These are phyloP conservation scores for Phaeosphaeriaceae sp. DNA, from an alignment of 2,329 filamentous ascomycete species.

Conservation along the genomic window DNA sequence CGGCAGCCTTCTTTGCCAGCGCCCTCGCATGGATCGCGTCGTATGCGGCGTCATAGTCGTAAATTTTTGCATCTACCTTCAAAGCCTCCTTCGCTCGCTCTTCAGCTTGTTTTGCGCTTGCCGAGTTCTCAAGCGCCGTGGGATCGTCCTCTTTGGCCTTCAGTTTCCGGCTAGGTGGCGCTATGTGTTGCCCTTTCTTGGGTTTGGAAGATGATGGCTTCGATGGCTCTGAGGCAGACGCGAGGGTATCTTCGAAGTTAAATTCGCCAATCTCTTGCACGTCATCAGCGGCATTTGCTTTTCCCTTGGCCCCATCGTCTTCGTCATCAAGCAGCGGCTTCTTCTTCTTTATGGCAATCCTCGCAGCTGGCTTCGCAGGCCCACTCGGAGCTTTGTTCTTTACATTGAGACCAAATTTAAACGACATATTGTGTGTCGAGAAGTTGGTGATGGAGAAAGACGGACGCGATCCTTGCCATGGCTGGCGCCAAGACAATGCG, in stretches of 20 bases:
- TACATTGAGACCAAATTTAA: constrained; percentile 66
- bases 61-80: constrained; percentile 74
- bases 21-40: constrained; percentile 69
- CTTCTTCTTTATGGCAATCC: constrained; percentile 35
- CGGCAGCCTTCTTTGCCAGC: constrained; percentile 63
- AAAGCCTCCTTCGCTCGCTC: constrained; percentile 70
- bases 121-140: constrained; percentile 66
- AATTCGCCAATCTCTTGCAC: constrained; percentile 63
- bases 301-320: constrained; percentile 57
- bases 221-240: constrained; percentile 26
- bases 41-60: constrained; percentile 85
- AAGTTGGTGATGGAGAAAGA: constrained; percentile 1
- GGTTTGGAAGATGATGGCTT: constrained; percentile 40
- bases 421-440: constrained; percentile 40
- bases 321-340: constrained; percentile 60
- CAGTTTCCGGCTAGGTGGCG: constrained; percentile 48
- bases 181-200: constrained; percentile 44
- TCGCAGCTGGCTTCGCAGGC: constrained; percentile 21
- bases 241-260: constrained; percentile 62
- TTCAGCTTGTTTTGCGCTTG: constrained; percentile 67
- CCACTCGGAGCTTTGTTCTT: constrained; percentile 58
- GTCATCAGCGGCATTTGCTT: constrained; percentile 44
- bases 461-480: constrained; percentile 7
- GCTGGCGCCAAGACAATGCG: constrained; percentile 27
- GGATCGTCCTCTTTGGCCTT: constrained; percentile 42